Conservation (phyloP, 169 alveolate species). For the Cryptosporidium viatorum region DNA sequence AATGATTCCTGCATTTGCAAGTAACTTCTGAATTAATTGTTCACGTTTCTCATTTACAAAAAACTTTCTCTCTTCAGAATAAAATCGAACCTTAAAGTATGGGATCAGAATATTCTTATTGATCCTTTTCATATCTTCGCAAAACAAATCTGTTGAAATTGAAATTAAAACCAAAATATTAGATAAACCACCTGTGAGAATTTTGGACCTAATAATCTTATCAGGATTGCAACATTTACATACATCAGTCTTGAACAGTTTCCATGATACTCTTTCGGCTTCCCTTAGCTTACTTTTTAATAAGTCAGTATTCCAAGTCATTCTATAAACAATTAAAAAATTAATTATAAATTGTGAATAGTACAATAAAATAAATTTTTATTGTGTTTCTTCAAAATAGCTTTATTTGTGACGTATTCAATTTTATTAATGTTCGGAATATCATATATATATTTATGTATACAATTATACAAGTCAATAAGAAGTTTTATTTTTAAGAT, state of each 20-base stretch:
- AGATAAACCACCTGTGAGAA: conserved; percentile 61
- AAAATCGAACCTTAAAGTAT: conserved; percentile 32
- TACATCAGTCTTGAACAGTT: conserved; percentile 15
- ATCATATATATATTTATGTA: neutral
- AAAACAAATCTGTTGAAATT: conserved; percentile 24
- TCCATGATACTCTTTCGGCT: conserved; percentile 50
- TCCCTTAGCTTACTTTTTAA: neutral
- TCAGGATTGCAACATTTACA: conserved; percentile 42
- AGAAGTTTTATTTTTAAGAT: neutral
- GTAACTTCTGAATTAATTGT: conserved; percentile 23
- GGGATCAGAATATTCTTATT: neutral
- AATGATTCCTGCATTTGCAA: conserved; percentile 34
- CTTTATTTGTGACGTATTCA: neutral
- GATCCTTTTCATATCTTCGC: conserved; percentile 22
- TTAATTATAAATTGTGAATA: neutral
- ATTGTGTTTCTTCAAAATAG: neutral
- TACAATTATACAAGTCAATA: neutral
- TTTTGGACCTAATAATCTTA: neutral
- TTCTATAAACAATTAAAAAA: neutral
- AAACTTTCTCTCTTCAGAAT: conserved; percentile 32
- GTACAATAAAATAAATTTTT: neutral
- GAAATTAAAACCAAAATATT: conserved; percentile 31
- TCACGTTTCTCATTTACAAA: conserved; percentile 66
- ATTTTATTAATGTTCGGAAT: neutral
- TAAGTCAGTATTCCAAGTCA: neutral